phyloP scores from a whole-genome alignment of 345 rosid species.

The Luvunga scandens region DNA sequence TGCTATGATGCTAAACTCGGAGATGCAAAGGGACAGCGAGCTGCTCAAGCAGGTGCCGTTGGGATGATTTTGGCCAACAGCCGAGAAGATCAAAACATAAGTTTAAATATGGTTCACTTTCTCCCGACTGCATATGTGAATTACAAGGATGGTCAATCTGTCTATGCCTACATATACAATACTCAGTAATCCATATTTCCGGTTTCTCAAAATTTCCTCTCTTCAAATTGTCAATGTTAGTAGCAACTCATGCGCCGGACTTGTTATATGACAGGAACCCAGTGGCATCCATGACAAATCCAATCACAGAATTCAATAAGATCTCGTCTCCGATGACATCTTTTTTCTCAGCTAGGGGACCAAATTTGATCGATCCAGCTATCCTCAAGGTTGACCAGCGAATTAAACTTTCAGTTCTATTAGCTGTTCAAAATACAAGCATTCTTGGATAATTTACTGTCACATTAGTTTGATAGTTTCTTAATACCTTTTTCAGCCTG shows the following conservation, averaged over 20 bases:
- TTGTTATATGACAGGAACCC: conserved; percentile 25
- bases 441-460: neutral
- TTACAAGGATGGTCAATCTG: neutral
- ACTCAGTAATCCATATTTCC: no score
- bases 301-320: conserved; percentile 9
- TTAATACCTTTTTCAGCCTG: conserved; percentile 36
- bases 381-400: conserved; percentile 36
- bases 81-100: no score
- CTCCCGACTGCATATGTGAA: conserved; percentile 40
- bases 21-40: conserved; percentile 33
- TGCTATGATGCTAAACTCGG: conserved; percentile 26
- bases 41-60: conserved; percentile 42
- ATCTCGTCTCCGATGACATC: conserved; percentile 28
- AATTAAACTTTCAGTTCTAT: neutral
- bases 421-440: neutral
- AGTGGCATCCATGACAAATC: conserved; percentile 18
- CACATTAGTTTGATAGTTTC: no score
- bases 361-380: conserved; percentile 28
- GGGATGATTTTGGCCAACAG: conserved; percentile 51
- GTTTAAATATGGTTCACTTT: conserved; percentile 14
- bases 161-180: no score
- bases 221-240: no score
- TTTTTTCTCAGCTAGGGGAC: conserved; percentile 40
- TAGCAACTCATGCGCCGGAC: no score
- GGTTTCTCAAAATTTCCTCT: no score